phyloP scores from a whole-genome alignment of 768 basidiomycete genomes.

The Pleurotus tuber-regium region DNA sequence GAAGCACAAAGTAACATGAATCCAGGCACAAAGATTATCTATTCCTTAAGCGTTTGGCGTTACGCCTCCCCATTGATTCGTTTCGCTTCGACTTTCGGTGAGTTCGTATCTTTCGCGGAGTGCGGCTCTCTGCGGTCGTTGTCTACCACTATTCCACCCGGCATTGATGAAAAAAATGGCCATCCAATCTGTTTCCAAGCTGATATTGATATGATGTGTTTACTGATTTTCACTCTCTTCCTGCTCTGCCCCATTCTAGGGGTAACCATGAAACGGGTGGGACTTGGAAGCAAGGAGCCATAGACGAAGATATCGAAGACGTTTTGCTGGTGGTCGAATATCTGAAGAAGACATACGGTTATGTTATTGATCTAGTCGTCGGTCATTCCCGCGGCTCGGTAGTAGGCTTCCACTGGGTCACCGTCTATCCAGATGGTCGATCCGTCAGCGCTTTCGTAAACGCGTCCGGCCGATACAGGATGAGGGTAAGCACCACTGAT shows the following conservation, averaged over 20 bases:
- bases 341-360: slow-evolving; percentile 58
- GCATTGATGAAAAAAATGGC: too few species aligned
- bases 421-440: slow-evolving; percentile 56
- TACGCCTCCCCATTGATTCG: slow-evolving; percentile 67
- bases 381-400: slow-evolving; percentile 80
- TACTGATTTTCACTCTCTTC: background rate
- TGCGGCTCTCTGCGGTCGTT: background rate
- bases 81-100: slow-evolving; percentile 89
- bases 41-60: slow-evolving; percentile 72
- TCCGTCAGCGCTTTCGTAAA: slow-evolving; percentile 65
- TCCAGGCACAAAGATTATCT: slow-evolving; percentile 83
- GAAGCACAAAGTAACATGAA: slow-evolving; percentile 20
- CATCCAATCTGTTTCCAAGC: slow-evolving; percentile 1
- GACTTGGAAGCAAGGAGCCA: slow-evolving; percentile 55
- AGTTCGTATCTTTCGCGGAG: slow-evolving; percentile 17
- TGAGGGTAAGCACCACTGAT: slow-evolving; percentile 68
- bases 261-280: slow-evolving; percentile 80
- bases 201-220: slow-evolving; percentile 3
- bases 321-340: slow-evolving; percentile 62
- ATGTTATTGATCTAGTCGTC: slow-evolving; percentile 65
- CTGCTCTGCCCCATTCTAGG: slow-evolving; percentile 30
- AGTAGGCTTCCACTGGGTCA: slow-evolving; percentile 67
- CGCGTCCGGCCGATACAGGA: slow-evolving; percentile 74
- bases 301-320: slow-evolving; percentile 64
- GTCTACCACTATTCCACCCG: background rate